Evolutionary conservation across 2,329 filamentous ascomycete species (phyloP).

Genomic region (Pseudogymnoascus sp.): DNA sequence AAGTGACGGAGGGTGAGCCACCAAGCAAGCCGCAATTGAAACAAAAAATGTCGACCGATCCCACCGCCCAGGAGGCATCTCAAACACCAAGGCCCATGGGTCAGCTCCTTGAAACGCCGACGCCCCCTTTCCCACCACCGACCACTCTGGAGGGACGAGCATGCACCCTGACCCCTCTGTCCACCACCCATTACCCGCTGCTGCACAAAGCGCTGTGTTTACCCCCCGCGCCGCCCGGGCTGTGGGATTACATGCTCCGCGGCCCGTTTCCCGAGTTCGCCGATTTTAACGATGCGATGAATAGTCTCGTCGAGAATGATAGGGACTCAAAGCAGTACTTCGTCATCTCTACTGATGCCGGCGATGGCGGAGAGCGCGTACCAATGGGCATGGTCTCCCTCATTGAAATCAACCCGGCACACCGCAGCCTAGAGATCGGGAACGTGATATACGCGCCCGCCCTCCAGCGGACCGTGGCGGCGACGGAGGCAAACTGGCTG

Average conservation of each 20-base stretch:
- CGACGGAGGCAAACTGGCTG: conserved; percentile 53
- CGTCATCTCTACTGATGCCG: conserved; percentile 31
- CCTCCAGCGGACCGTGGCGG: conserved; percentile 46
- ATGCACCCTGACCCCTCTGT: not conserved
- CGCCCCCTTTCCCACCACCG: not conserved
- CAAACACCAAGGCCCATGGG: not conserved
- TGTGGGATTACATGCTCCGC: conserved; percentile 38
- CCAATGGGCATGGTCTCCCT: conserved; percentile 35
- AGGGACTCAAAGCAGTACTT: conserved; percentile 38
- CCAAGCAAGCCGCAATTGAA: not conserved
- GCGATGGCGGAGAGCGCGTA: conserved; percentile 9
- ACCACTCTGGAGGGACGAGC: not conserved
- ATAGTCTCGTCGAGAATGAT: conserved; percentile 20
- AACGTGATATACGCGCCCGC: conserved; percentile 42
- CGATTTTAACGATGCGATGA: conserved; percentile 27
- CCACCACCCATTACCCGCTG: not conserved
- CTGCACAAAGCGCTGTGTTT: not conserved
- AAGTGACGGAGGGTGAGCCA: not conserved
- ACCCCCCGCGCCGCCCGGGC: not conserved
- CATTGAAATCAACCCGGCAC: conserved; percentile 40
- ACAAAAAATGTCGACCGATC: not conserved
- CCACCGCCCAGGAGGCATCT: not conserved
- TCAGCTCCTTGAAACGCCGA: not conserved
- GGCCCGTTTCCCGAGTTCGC: conserved; percentile 30
- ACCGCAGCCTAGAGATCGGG: conserved; percentile 52